phyloP scores from a whole-genome alignment of 2,329 filamentous ascomycete species.

The Fusarium beomiforme region DNA sequence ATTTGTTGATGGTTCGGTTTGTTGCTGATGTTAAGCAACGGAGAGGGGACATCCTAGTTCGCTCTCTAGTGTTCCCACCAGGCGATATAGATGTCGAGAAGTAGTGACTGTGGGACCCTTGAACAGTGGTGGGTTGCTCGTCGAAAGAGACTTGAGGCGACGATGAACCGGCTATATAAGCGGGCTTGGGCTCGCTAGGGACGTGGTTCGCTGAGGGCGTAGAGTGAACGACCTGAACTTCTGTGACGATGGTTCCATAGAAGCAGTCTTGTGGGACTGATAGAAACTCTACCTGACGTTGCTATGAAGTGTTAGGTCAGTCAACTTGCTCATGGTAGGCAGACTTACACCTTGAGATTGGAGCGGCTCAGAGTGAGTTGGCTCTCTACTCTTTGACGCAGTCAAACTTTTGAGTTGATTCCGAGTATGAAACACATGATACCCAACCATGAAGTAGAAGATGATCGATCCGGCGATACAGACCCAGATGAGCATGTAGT shows the following conservation, averaged over 20 bases:
- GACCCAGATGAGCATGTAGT: slow-evolving; percentile 70
- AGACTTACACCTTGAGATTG: background rate
- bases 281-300: slow-evolving; percentile 39
- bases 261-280: slow-evolving; percentile 47
- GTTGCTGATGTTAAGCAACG: slow-evolving; percentile 32
- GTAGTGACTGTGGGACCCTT: slow-evolving; percentile 44
- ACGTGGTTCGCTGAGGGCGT: slow-evolving; percentile 36
- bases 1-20: slow-evolving; percentile 49
- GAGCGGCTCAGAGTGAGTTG: slow-evolving; percentile 48
- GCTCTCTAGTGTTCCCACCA: background rate
- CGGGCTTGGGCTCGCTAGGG: slow-evolving; percentile 38
- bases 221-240: slow-evolving; percentile 58
- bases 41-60: slow-evolving; percentile 12
- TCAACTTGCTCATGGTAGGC: accelerated
- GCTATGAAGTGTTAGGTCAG: slow-evolving; percentile 6
- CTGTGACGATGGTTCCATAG: slow-evolving; percentile 63
- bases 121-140: slow-evolving; percentile 15
- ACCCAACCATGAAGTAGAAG: slow-evolving; percentile 67
- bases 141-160: slow-evolving; percentile 40
- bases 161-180: slow-evolving; percentile 22
- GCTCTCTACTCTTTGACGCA: slow-evolving; percentile 46
- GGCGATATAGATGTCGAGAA: slow-evolving; percentile 49
- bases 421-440: slow-evolving; percentile 67
- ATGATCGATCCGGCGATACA: slow-evolving; percentile 65
- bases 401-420: slow-evolving; percentile 66